phyloP scores from a whole-genome alignment of 352 stramenopile genomes.

The Globisporangium iwayamae region DNA sequence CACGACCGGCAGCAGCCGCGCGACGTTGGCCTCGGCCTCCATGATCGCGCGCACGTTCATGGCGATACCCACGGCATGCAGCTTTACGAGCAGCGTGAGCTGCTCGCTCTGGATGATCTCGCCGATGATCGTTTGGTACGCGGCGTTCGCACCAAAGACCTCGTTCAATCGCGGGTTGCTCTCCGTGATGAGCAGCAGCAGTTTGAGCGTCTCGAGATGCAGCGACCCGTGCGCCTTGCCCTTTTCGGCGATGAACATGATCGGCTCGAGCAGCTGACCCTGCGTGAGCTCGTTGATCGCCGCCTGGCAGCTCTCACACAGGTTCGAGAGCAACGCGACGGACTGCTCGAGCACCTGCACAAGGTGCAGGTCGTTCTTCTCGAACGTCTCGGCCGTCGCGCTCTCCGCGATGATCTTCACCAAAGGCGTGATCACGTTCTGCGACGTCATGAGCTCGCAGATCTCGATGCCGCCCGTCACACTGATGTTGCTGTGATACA shows the following conservation, averaged over 20 bases:
- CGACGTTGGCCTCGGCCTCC: constrained; percentile 65
- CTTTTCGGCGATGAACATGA: constrained; percentile 70
- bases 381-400: constrained; percentile 45
- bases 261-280: constrained; percentile 62
- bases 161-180: constrained; percentile 78
- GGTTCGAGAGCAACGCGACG: constrained; percentile 69
- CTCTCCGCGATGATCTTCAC: constrained; percentile 69
- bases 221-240: constrained; percentile 42
- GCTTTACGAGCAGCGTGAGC: constrained; percentile 39
- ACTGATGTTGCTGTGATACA: constrained; percentile 66
- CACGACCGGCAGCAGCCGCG: constrained; percentile 61
- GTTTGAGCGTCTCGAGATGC: constrained; percentile 77
- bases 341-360: constrained; percentile 80
- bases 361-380: constrained; percentile 59
- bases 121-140: constrained; percentile 67
- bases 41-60: constrained; percentile 81
- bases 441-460: constrained; percentile 73
- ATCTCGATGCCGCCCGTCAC: constrained; percentile 81
- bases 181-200: constrained; percentile 80
- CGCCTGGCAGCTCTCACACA: constrained; percentile 78
- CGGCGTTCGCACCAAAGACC: constrained; percentile 44
- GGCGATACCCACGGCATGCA: constrained; percentile 70
- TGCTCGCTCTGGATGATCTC: constrained; percentile 60
- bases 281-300: constrained; percentile 83
- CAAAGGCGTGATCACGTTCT: constrained; percentile 76